Conservation (phyloP, 345 rosid species). For the Balakata baccata region DNA sequence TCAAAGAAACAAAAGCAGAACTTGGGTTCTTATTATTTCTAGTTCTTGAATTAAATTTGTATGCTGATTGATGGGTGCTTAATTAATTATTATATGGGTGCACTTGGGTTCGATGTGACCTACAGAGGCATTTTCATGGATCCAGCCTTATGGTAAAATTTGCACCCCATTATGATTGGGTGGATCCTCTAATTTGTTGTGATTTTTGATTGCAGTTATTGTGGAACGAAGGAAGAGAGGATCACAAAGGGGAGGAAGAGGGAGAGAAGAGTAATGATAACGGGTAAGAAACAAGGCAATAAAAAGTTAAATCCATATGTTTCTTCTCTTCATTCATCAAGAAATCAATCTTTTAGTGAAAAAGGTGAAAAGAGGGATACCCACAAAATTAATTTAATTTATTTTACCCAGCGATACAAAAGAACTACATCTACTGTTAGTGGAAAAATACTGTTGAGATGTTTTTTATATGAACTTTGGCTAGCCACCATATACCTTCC, state of each 20-base stretch:
- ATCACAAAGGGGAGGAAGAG: neutral
- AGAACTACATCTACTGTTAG: conserved; percentile 25
- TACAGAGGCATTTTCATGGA: conserved; percentile 6
- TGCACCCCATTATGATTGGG: neutral
- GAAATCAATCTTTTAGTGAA: conserved; percentile 32
- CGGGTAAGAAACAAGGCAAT: conserved; percentile 46
- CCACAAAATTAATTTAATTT: conserved; percentile 9
- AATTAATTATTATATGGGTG: conserved; percentile 25
- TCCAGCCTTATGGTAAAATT: neutral
- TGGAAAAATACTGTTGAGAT: conserved; percentile 45
- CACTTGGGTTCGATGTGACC: conserved; percentile 34
- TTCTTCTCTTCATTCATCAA: conserved; percentile 29
- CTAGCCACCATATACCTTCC: conserved; percentile 55
- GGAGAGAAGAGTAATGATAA: conserved; percentile 35
- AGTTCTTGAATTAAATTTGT: conserved; percentile 1
- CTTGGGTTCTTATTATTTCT: conserved; percentile 2
- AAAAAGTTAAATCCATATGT: too few relatives aligned
- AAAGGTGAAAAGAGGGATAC: conserved; percentile 34
- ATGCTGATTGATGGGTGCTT: neutral
- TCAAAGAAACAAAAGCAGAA: neutral
- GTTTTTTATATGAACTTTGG: conserved; percentile 50
- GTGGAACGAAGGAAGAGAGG: conserved; percentile 15
- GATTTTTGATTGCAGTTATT: conserved; percentile 26
- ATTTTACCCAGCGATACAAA: conserved; percentile 28
- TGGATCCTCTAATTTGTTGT: conserved; percentile 4